Conservation (phyloP, 345 rosid species). For the Populus davidiana region DNA sequence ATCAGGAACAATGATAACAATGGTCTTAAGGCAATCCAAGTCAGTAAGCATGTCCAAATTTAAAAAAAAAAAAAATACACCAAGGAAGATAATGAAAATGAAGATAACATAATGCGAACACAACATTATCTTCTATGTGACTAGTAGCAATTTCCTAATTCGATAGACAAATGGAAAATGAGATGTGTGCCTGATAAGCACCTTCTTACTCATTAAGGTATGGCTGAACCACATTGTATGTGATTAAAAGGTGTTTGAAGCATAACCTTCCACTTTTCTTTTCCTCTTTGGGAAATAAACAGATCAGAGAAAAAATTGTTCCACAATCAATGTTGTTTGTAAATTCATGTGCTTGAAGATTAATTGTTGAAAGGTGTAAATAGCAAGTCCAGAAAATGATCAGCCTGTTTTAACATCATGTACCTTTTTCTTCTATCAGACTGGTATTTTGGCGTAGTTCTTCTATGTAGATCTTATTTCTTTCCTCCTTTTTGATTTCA, state of each 20-base stretch:
- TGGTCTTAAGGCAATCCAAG: background rate
- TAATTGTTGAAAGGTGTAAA: background rate
- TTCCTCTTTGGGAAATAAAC: background rate
- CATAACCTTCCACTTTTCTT: constrained; percentile 1
- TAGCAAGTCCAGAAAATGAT: background rate
- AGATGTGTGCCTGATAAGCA: constrained; percentile 2
- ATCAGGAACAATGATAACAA: background rate
- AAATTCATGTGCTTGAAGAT: background rate
- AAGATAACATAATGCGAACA: background rate
- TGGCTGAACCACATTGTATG: background rate
- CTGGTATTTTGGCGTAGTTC: constrained; percentile 41
- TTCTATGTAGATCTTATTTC: constrained; percentile 41
- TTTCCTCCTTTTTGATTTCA: constrained; percentile 52
- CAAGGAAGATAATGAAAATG: background rate
- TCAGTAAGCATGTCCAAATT: background rate
- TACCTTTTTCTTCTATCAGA: constrained; percentile 74
- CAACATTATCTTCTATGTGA: background rate
- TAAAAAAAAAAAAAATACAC: background rate
- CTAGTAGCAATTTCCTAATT: background rate
- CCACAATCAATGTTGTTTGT: background rate
- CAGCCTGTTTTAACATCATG: background rate
- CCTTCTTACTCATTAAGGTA: background rate
- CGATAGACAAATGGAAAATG: background rate
- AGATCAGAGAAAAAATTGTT: background rate
- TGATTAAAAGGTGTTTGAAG: background rate